phyloP scores from a whole-genome alignment of 768 basidiomycete species.

The Boletus reticuloceps region DNA sequence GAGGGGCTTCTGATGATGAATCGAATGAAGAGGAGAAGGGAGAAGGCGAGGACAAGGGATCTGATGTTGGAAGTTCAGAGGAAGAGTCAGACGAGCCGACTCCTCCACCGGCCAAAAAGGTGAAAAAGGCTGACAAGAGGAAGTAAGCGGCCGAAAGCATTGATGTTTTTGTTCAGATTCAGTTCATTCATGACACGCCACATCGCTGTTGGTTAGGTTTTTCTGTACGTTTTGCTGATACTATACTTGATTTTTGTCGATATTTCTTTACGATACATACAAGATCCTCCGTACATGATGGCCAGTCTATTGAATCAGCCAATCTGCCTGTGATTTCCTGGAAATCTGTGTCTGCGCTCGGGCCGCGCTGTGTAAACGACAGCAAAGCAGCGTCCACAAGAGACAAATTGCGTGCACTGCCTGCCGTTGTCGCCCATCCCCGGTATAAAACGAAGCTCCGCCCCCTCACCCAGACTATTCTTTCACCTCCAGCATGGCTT shows the following conservation, averaged over 20 bases:
- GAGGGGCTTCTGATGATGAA: constrained; percentile 23
- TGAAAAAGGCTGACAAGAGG: constrained; percentile 27
- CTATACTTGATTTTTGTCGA: constrained; percentile 26
- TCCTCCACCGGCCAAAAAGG: constrained; percentile 30
- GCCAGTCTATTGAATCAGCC: too few relatives aligned
- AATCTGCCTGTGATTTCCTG: background rate
- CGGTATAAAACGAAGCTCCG: constrained; percentile 22
- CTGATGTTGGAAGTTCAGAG: constrained; percentile 22
- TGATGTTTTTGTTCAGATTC: background rate
- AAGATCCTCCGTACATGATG: constrained; percentile 1
- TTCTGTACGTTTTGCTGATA: constrained; percentile 16
- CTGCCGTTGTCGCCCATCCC: background rate
- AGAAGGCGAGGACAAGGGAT: constrained; percentile 15
- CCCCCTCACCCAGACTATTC: constrained; percentile 23
- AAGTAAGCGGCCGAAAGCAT: constrained; percentile 16
- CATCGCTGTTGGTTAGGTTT: constrained; percentile 3
- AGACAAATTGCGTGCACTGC: constrained; percentile 17
- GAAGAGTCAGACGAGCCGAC: constrained; percentile 26
- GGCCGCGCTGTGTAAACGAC: constrained; percentile 27
- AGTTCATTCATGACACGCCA: constrained; percentile 6
- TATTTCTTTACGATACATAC: constrained; percentile 28
- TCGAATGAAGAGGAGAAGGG: constrained; percentile 26
- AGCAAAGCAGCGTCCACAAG: constrained; percentile 34
- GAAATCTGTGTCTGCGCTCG: constrained; percentile 7
- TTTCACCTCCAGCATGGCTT: constrained; percentile 36